Conservation (phyloP, 164 flowering plant genomes). For the Amborella trichopoda region DNA sequence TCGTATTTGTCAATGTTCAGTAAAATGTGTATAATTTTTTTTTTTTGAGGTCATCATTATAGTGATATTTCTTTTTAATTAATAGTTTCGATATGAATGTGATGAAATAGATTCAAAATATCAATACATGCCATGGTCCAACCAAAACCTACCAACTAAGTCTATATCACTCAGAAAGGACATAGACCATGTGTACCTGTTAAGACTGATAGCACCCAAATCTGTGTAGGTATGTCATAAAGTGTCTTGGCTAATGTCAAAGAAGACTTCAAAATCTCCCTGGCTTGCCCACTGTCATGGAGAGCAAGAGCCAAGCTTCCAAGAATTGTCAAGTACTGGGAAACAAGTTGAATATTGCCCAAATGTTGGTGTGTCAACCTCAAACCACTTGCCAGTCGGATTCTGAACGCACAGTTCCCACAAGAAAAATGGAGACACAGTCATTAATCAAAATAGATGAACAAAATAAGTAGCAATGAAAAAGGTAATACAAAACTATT, state of each 20-base stretch:
- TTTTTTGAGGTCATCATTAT: too few species aligned
- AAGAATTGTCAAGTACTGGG: conserved; percentile 82
- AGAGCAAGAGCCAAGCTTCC: conserved; percentile 89
- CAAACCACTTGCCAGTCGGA: conserved; percentile 74
- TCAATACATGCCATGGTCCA: too few species aligned
- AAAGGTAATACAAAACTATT: too few species aligned
- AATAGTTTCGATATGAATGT: too few species aligned
- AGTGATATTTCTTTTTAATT: too few species aligned
- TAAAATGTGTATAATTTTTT: too few species aligned
- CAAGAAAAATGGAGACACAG: too few species aligned
- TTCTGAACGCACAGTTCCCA: conserved; percentile 32
- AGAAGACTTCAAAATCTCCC: conserved; percentile 84
- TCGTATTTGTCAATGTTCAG: background rate
- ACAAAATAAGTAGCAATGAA: too few species aligned
- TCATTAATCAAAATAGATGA: too few species aligned
- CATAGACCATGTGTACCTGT: conserved; percentile 33
- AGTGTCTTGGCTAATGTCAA: conserved; percentile 90
- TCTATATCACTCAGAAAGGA: background rate
- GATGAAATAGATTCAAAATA: too few species aligned
- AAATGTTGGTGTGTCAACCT: conserved; percentile 73
- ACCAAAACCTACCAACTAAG: too few species aligned
- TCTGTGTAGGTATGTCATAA: conserved; percentile 81
- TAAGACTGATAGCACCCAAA: conserved; percentile 79
- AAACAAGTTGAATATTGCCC: conserved; percentile 91
- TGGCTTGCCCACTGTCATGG: conserved; percentile 85